These are phyloP conservation scores for Panaeolus papilionaceus DNA, from an alignment of 768 basidiomycete species.

Conservation along the genomic window DNA sequence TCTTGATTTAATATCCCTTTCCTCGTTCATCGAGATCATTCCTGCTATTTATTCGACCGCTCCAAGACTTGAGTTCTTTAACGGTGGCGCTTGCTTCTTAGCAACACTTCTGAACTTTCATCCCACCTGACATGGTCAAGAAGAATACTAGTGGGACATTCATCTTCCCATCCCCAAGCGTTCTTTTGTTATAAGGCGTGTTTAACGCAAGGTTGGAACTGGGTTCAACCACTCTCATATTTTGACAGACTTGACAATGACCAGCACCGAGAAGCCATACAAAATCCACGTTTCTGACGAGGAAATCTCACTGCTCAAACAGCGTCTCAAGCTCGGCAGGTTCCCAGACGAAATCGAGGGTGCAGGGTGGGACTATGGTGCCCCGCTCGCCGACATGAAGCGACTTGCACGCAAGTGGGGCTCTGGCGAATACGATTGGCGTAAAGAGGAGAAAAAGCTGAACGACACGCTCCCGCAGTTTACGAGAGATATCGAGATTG, in stretches of 20 bases:
- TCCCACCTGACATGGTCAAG: too few relatives aligned
- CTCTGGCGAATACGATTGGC: constrained; percentile 60
- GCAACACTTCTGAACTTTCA: too few relatives aligned
- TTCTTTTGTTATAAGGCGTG: too few relatives aligned
- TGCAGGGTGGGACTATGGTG: constrained; percentile 58
- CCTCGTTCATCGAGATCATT: too few relatives aligned
- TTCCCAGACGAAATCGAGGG: constrained; percentile 65
- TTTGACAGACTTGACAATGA: background rate
- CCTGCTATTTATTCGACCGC: too few relatives aligned
- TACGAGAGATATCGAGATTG: constrained; percentile 55
- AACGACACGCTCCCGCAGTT: constrained; percentile 63
- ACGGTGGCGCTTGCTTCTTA: too few relatives aligned
- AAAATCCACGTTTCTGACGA: constrained; percentile 51
- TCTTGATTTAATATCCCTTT: too few relatives aligned
- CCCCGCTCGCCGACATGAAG: constrained; percentile 53
- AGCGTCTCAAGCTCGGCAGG: constrained; percentile 51
- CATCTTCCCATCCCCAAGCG: too few relatives aligned
- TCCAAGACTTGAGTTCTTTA: too few relatives aligned
- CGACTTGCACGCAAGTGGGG: constrained; percentile 55
- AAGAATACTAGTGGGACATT: too few relatives aligned
- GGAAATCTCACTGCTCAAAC: constrained; percentile 44
- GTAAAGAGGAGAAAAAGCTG: constrained; percentile 53
- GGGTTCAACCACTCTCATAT: too few relatives aligned
- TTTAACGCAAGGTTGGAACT: too few relatives aligned
- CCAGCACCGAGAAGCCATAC: constrained; percentile 45